Conservation (phyloP, 2,329 filamentous ascomycete species). For the Trichophyton benhamiae region DNA sequence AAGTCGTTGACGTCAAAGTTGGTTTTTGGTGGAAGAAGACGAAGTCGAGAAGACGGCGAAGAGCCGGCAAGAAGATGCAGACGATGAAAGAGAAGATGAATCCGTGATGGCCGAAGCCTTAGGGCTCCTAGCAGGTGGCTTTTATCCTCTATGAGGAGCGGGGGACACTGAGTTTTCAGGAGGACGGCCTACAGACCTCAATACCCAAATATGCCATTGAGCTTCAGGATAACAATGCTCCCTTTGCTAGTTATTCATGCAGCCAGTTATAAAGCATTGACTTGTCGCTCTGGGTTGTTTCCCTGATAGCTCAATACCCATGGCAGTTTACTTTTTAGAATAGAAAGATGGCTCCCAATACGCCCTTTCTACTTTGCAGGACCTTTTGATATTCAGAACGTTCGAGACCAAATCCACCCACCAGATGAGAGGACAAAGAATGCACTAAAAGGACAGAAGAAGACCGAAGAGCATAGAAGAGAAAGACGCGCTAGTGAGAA, state of each 20-base stretch:
- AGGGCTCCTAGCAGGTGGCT: no score
- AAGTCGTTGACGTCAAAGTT: no score
- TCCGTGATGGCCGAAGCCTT: neutral
- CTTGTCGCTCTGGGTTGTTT: no score
- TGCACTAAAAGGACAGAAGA: no score
- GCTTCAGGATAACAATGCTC: neutral
- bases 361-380: neutral
- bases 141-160: neutral
- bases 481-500: no score
- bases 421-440: neutral
- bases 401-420: neutral
- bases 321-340: neutral
- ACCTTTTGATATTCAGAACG: neutral
- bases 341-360: neutral
- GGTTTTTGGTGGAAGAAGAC: no score
- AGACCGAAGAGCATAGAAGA: no score
- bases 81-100: neutral
- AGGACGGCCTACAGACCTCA: neutral
- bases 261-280: neutral
- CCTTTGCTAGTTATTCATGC: neutral
- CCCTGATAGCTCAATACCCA: no score
- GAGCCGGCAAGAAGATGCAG: neutral
- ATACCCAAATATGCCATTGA: neutral
- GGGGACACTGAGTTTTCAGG: neutral
- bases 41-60: no score